A percentile compares a stretch with the other conserved stretches of the same genome.
Evolutionary conservation across 2,329 filamentous ascomycete genomes (phyloP).

Genomic region (Seiridium cupressi): DNA sequence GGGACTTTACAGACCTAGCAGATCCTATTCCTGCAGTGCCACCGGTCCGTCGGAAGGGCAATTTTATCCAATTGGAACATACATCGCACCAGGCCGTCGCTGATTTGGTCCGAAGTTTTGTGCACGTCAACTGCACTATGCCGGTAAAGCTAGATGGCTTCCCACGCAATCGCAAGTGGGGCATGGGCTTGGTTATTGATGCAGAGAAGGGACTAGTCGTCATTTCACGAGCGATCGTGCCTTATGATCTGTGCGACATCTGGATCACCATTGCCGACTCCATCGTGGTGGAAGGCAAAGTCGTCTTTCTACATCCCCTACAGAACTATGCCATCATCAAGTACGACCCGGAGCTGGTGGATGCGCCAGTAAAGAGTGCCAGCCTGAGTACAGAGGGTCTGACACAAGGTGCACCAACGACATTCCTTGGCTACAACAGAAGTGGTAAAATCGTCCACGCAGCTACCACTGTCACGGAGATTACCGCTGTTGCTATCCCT

Average conservation of each 20-base stretch:
- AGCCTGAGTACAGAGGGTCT: conserved; percentile 78
- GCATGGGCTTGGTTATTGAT: conserved; percentile 96
- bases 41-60: conserved; percentile 73
- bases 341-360: conserved; percentile 90
- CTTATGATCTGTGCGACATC: conserved; percentile 95
- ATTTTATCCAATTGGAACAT: conserved; percentile 89
- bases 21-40: conserved; percentile 74
- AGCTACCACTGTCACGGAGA: conserved; percentile 93
- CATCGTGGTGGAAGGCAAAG: conserved; percentile 89
- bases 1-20: conserved; percentile 89
- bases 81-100: conserved; percentile 87
- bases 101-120: conserved; percentile 90
- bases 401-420: conserved; percentile 89
- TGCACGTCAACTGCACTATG: conserved; percentile 89
- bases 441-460: conserved; percentile 92
- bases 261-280: conserved; percentile 95
- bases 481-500: conserved; percentile 94
- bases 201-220: conserved; percentile 93
- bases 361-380: conserved; percentile 88
- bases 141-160: conserved; percentile 98
- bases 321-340: conserved; percentile 96
- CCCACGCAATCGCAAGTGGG: conserved; percentile 88
- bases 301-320: conserved; percentile 92
- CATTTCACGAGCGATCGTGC: conserved; percentile 90
- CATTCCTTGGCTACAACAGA: conserved; percentile 98